Evolutionary conservation across 768 basidiomycete genomes (phyloP).

Genomic region (Podaxis mareebaensis): DNA sequence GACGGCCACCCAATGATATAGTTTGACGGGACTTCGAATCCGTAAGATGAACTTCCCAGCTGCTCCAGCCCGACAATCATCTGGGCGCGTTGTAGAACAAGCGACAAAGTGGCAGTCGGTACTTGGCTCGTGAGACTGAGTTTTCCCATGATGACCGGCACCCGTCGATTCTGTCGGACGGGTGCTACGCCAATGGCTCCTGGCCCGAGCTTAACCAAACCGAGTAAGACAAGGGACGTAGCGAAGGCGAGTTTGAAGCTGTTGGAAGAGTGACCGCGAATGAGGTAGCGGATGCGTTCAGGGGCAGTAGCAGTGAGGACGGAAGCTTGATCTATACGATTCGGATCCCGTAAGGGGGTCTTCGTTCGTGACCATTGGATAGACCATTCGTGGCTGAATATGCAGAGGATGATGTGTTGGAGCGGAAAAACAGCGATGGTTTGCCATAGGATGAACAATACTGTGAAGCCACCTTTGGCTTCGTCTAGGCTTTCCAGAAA

Average conservation of each 20-base stretch:
- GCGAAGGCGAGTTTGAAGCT: constrained; percentile 2
- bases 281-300: background rate
- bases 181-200: background rate
- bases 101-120: background rate
- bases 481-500: background rate
- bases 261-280: background rate
- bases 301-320: background rate
- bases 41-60: background rate
- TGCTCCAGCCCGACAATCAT: background rate
- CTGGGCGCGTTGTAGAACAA: background rate
- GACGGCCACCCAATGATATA: background rate
- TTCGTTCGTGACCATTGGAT: background rate
- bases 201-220: background rate
- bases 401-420: constrained; percentile 4
- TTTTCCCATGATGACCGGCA: background rate
- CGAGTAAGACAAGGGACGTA: background rate
- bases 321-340: background rate
- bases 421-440: background rate
- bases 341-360: background rate
- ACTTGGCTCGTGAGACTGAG: background rate
- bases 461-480: constrained; percentile 2
- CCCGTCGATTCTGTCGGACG: background rate
- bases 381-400: constrained; percentile 3
- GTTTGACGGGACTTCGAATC: background rate
- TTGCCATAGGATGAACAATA: constrained; percentile 2